A percentile compares a stretch with the other conserved stretches of the same genome.
Evolutionary conservation across 495 filamentous ascomycete species (phyloP).

Genomic region (Pseudotulostoma volvatum): DNA sequence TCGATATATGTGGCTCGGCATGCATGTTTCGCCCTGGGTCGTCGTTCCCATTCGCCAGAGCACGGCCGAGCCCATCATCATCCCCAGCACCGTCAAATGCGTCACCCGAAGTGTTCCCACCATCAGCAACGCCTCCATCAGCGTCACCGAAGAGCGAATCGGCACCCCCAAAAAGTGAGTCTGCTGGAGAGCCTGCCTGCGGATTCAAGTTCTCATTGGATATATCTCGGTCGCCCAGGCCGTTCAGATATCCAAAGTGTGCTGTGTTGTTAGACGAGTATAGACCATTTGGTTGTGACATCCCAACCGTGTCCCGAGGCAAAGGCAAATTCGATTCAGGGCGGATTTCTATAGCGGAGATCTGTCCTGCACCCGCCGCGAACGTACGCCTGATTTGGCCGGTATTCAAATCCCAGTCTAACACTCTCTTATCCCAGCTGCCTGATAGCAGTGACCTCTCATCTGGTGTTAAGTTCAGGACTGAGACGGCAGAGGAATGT

Average conservation of each 20-base stretch:
- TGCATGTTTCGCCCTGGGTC: slow-evolving; percentile 29
- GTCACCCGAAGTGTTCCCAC: slow-evolving; percentile 37
- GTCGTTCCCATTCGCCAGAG: slow-evolving; percentile 50
- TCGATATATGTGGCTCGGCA: slow-evolving; percentile 15
- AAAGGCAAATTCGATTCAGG: slow-evolving; percentile 61
- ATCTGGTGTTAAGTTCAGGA: slow-evolving; percentile 64
- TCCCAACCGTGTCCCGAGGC: slow-evolving; percentile 50
- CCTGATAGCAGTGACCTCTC: slow-evolving; percentile 82
- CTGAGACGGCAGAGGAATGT: slow-evolving; percentile 85
- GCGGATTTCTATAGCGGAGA: slow-evolving; percentile 72
- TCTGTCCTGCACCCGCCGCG: slow-evolving; percentile 61
- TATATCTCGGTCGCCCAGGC: slow-evolving; percentile 20
- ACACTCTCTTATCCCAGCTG: slow-evolving; percentile 87
- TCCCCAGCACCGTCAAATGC: slow-evolving; percentile 64
- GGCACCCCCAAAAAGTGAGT: slow-evolving; percentile 45
- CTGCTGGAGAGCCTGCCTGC: slow-evolving; percentile 49
- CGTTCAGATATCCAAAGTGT: slow-evolving; percentile 32
- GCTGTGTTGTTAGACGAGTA: slow-evolving; percentile 42
- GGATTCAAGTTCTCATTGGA: slow-evolving; percentile 19
- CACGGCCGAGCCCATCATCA: slow-evolving; percentile 69
- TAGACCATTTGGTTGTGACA: slow-evolving; percentile 42
- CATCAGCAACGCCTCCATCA: slow-evolving; percentile 41
- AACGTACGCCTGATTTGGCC: slow-evolving; percentile 63
- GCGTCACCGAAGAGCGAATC: slow-evolving; percentile 67
- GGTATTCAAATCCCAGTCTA: slow-evolving; percentile 91